Evolutionary conservation across 768 basidiomycete species (phyloP), one percentile per base, ranked within the genome.

Genomic region (Cytidiella melzeri): DNA sequence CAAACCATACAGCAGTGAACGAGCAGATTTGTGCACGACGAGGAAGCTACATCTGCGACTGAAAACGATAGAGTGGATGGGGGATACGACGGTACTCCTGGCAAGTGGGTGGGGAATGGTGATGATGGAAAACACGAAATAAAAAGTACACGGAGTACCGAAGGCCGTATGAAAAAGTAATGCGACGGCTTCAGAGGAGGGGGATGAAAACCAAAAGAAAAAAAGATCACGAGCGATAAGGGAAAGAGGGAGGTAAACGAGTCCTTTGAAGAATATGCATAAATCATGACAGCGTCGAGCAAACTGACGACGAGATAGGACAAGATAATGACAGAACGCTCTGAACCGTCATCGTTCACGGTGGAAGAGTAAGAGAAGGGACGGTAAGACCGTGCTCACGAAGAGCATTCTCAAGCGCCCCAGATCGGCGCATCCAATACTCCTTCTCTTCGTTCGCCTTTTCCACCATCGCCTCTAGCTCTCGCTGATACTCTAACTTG

Each of bases 401-500:
- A 15, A 87, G 73, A 43, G 84, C 63, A 19, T 78, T 76, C 58
- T 76, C 71, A 13, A 57, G 66, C 9, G 66, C 66, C 49, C 68
- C 49, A 47, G 83, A 77, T 46, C 77, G 74, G 34, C 73, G 73
- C 62, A 73, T 79, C 84, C 82, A 86, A 57, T 73, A 62, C 63
- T 85, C 82, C 56, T 73, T 70, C 62, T 88, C 84, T 50, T 62
- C 64, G 47, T 73, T 76, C 58, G 82, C 67, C 25, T 59, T 68
- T 50, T 79, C 75, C 42, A 81, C 66, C 5, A 58, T 68, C 19
- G 77, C 70, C 68, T 90, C 83, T 43, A 93, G 69, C 48, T 77
- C 73, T 47, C 77, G 73, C 56, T 84, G 75, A 55, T 91, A 79
- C 61, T 79, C 75, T 36, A 82, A 64, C 72, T 89, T 92, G 50